Evolutionary conservation across 441 rosid species (phyloP), one percentile per base, ranked within the genome.

Genomic region (Erodium texanum): DNA sequence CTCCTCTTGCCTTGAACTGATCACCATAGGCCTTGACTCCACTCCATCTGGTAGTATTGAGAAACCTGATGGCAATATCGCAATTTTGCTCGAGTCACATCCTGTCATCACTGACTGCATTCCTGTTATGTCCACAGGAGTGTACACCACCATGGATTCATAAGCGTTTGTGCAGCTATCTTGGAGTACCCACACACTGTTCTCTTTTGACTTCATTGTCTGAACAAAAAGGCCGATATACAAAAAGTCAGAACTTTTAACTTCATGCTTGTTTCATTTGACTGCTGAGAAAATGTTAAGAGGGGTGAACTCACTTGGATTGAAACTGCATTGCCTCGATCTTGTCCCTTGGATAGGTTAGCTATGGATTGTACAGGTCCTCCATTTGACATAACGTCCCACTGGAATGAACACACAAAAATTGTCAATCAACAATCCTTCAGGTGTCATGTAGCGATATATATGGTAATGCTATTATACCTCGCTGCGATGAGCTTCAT

Each of bases 31-130:
- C 67, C 99, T 81, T 7, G 96, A 87, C 73, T 93, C 99, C 0
- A 86, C 70, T 61, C 97, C 96, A 3, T 93, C 97, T 0, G 96
- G 93, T 27, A 93, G 90, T 76, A 93, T 89, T 0, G 99, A 87
- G 88, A 93, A 93, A 32, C 99, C 99, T 5, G 89, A 93, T 22
- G 99, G 97, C 66, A 94, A 80, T 67, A 87, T 72, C 0, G 92
- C 88, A 50, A 84, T 78, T 83, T 73, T 89, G 86, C 90, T 88
- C 7, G 99, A 87, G 82, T 91, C 95, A 14, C 96, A 90, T 64
- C 99, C 99, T 0, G 88, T 87, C 24, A 89, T 87, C 78, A 85
- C 97, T 0, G 92, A 80, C 72, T 93, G 97, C 81, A 89, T 91
- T 18, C 84, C 86, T 3, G 78, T 75, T 34, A 88, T 84, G 73